Evolutionary conservation across 1,139 yeast genomes (phyloP), one percentile per base, ranked within the genome.

Genomic region (Geotrichum aggregatum): DNA sequence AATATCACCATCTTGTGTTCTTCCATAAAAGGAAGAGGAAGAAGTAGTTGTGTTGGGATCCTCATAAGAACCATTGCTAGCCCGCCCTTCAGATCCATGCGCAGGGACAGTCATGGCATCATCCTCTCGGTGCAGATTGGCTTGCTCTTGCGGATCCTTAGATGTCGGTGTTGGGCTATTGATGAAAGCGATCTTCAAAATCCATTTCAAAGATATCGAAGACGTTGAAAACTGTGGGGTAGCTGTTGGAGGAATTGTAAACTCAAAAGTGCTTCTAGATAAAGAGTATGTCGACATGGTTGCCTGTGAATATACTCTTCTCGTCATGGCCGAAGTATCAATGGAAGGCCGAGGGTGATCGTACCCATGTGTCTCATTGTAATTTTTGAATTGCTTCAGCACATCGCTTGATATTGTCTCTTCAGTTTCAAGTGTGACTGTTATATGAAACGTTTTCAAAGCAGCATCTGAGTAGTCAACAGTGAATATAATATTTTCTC

Each of bases 141-240:
- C 36, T 34, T 34, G 19, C 18, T 10, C 19, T 18, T 10, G 36
- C 18, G 11, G 36, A 8, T 3, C 36, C 10, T 36, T 24, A 18
- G 19, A 4, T 16, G 22, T 36, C 26, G 52, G 56, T 24, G 59
- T 49, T 1, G 66, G 60, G 16, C 59, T 54, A 6, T 69, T 66
- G 42, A 66, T 60, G 49, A 71, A 68, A 43, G 70, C 72, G 13
- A 71, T 56, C 40, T 67, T 61, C 30, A 71, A 49, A 5, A 63
- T 65, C 74, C 74, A 68, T 22, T 59, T 56, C 33, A 66, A 56
- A 2, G 69, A 59, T 2, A 66, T 59, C 35, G 57, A 60, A 0
- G 71, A 65, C 3, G 72, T 68, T 11, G 58, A 54, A 47, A 68
- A 68, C 52, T 68, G 69, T 2, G 72, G 71, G 1, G 72, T 61